Conservation (phyloP, 2,329 filamentous ascomycete species). For the Sporothrix variecibatus region DNA sequence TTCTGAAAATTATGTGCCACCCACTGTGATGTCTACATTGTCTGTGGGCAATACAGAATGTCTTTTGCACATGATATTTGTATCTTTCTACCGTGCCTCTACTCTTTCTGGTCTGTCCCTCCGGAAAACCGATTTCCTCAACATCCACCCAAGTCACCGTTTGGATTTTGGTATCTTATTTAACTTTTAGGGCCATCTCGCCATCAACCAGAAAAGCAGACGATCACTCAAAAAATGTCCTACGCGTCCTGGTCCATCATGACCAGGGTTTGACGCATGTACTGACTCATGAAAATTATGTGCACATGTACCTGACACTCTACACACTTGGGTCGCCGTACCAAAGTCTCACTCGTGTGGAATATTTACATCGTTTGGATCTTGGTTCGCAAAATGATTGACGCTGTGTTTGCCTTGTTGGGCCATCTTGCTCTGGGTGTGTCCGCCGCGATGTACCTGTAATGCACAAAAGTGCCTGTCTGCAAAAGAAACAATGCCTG, state of each 20-base stretch:
- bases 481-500: background rate
- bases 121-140: background rate
- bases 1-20: background rate
- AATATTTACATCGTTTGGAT: background rate
- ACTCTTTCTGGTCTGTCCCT: background rate
- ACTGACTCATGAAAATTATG: background rate
- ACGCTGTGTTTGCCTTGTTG: slow-evolving; percentile 5
- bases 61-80: background rate
- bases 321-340: background rate
- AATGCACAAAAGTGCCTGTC: background rate
- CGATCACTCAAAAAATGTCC: background rate
- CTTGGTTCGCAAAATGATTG: background rate
- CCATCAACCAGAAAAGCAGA: background rate
- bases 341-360: background rate
- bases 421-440: background rate
- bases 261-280: background rate
- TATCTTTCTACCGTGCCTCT: background rate
- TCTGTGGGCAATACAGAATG: no score
- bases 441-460: background rate
- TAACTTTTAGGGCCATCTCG: no score
- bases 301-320: background rate
- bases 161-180: no score
- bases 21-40: background rate
- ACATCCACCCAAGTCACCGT: background rate
- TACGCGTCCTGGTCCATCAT: background rate